These are phyloP conservation scores for Pinus tabuliformis DNA, from an alignment of 75 land plant genomes.

Conservation along the genomic window DNA sequence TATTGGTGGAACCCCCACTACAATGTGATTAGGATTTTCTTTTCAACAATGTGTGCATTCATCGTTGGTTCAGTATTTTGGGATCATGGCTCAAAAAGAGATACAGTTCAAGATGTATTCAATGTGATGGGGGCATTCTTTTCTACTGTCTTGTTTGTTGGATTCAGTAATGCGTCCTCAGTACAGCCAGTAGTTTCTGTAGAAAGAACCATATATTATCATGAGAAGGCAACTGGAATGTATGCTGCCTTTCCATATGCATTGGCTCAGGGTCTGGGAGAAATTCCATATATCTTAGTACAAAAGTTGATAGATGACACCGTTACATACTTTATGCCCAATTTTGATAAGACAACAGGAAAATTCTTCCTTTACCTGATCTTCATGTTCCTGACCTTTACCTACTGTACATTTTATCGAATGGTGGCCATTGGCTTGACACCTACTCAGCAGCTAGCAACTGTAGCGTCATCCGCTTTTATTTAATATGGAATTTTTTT, in stretches of 20 bases:
- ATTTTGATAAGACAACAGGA: constrained; percentile 45
- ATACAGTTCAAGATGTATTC: too few species aligned
- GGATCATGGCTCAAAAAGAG: constrained; percentile 19
- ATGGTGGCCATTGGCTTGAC: constrained; percentile 38
- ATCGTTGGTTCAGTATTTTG: constrained; percentile 33
- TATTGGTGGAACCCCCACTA: constrained; percentile 46
- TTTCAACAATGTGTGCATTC: constrained; percentile 26
- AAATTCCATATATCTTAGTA: constrained; percentile 61
- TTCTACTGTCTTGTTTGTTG: too few species aligned
- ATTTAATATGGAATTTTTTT: neutral
- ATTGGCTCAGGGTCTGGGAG: constrained; percentile 46
- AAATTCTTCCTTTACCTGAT: constrained; percentile 31
- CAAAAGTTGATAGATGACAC: constrained; percentile 56
- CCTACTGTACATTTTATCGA: constrained; percentile 38
- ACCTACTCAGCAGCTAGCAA: constrained; percentile 18
- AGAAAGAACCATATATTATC: too few species aligned
- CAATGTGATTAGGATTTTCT: constrained; percentile 37
- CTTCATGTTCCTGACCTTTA: constrained; percentile 29
- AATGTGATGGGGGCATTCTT: too few species aligned
- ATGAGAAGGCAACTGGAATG: too few species aligned
- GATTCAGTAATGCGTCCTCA: too few species aligned
- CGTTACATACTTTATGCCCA: constrained; percentile 59
- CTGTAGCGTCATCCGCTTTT: neutral
- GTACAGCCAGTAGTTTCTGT: too few species aligned
- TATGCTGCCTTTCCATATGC: neutral